Evolutionary conservation across 192 early-diverging fungal species (phyloP), one percentile per base, ranked within the genome.

Genomic region (Linnemannia schmuckeri): DNA sequence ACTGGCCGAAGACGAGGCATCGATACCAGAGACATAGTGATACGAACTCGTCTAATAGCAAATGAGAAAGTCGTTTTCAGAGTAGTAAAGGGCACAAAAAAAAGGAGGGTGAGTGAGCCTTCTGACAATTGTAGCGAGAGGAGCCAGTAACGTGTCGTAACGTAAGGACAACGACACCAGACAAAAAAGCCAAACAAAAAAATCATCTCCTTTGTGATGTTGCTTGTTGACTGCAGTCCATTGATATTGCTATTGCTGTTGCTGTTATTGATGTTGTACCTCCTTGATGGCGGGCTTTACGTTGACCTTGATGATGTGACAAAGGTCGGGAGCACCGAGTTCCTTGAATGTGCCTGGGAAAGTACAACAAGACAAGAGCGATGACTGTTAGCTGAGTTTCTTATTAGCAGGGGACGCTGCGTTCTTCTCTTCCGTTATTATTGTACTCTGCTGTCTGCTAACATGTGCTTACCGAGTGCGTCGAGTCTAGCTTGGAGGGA

Each of bases 241-340:
- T 33, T 66, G 27, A 52, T 22, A 18, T 6, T 22, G 49, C 5
- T 38, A 22, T 22, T 57, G 42, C 17, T 22, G 17, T 9, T 38
- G 38, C 41, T 57, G 42, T 8, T 13, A 30, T 2, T 30, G 70
- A n/a, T 2, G 38, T 73, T 38, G 70, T 91, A 97, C 96, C 84
- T 97, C 96, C 79, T 94, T 96, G 35, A 94, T 90, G 41, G 89
- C 89, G 49, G 94, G 93, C 87, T 97, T 97, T 6, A 93, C 93
- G 88, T 98, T 97, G 33, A 92, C 91, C 90, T 99, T 99, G 52
- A 97, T 94, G 73, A 99, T 95, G 84, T 99, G 98, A 88, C 97
- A 98, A 13, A 99, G 92, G 88, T 99, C 99, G 7, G 99, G 98
- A 57, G 99, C 98, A 15, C 99, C 99, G 41, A 99, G 93, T 87